Evolutionary conservation across 2,329 filamentous ascomycete genomes (phyloP).

Genomic region (Capronia americana): DNA sequence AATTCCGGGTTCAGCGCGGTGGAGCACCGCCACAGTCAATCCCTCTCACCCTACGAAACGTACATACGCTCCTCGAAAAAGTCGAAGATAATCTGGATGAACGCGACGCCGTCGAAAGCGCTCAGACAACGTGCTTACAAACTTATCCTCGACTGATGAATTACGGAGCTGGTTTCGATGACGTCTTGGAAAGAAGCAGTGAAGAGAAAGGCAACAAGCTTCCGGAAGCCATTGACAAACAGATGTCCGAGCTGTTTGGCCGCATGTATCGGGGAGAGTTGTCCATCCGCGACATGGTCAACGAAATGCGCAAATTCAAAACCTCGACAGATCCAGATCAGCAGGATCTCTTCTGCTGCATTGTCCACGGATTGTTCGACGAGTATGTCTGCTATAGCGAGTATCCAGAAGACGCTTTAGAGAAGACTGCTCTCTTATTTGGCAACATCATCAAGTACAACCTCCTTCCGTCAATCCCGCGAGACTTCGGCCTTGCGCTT

Average conservation of each 20-base stretch:
- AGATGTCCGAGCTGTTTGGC: conserved; percentile 98
- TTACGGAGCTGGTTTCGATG: conserved; percentile 89
- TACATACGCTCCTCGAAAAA: conserved; percentile 78
- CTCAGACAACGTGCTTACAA: conserved; percentile 88
- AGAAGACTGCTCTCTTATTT: conserved; percentile 94
- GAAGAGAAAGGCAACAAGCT: conserved; percentile 76
- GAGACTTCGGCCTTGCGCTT: conserved; percentile 95
- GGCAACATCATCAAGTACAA: conserved; percentile 95
- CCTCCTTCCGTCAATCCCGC: conserved; percentile 84
- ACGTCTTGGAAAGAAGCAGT: conserved; percentile 86
- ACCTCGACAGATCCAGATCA: conserved; percentile 81
- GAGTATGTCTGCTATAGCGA: conserved; percentile 95
- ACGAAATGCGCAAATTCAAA: conserved; percentile 85
- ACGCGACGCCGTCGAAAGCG: conserved; percentile 74
- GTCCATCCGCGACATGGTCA: conserved; percentile 83
- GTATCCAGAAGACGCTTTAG: conserved; percentile 93
- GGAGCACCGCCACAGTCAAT: conserved; percentile 71
- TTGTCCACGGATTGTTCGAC: conserved; percentile 97
- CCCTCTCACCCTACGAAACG: conserved; percentile 82
- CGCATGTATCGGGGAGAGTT: conserved; percentile 95
- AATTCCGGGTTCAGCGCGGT: conserved; percentile 76
- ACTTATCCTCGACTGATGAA: conserved; percentile 95
- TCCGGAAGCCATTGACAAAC: conserved; percentile 76
- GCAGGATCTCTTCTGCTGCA: conserved; percentile 95
- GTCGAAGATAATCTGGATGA: conserved; percentile 69